These are phyloP conservation scores for Eucalyptus polyanthemos DNA, from an alignment of 345 rosid species.

Conservation along the genomic window DNA sequence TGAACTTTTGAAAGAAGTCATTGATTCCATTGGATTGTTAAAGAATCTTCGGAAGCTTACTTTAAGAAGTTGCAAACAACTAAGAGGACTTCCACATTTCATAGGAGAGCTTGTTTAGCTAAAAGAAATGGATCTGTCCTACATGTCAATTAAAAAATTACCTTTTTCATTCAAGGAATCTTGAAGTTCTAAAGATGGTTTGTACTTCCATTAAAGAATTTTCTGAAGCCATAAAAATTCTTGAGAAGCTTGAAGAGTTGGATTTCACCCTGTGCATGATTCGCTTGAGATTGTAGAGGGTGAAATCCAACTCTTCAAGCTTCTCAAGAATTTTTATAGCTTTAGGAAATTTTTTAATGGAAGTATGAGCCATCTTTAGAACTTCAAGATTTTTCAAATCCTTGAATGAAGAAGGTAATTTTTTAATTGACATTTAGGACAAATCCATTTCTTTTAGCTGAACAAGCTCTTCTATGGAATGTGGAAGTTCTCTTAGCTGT, in stretches of 20 bases:
- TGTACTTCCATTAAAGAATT: background rate
- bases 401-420: background rate
- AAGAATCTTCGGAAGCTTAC: too few relatives aligned
- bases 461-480: too few relatives aligned
- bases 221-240: background rate
- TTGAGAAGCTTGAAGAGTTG: background rate
- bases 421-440: background rate
- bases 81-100: too few relatives aligned
- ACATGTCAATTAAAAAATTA: too few relatives aligned
- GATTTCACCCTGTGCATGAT: background rate
- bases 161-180: background rate
- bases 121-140: background rate
- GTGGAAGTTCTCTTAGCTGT: too few relatives aligned
- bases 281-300: background rate
- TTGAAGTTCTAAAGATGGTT: background rate
- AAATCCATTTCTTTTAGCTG: background rate
- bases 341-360: background rate
- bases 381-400: background rate
- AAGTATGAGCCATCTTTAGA: background rate
- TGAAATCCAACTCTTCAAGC: background rate
- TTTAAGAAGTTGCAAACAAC: too few relatives aligned
- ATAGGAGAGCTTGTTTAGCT: too few relatives aligned
- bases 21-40: too few relatives aligned
- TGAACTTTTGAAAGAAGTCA: too few relatives aligned
- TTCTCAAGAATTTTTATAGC: background rate